Conservation (phyloP, 257 asterid species). For the Nicotiana attenuata region DNA sequence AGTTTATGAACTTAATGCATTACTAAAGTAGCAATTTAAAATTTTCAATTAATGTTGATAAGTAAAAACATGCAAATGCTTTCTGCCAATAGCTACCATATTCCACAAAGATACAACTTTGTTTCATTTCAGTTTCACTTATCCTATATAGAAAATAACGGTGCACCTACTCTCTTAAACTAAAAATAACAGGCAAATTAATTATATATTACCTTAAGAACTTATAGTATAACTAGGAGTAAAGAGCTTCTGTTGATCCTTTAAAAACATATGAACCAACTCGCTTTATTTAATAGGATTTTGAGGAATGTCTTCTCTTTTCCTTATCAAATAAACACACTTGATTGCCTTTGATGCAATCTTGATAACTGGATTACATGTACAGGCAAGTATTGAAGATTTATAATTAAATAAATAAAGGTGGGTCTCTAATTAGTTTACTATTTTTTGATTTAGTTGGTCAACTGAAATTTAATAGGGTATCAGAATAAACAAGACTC, state of each 20-base stretch:
- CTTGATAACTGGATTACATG: not conserved
- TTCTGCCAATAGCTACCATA: not conserved
- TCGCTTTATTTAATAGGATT: not conserved
- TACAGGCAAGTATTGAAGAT: not conserved
- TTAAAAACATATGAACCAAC: not conserved
- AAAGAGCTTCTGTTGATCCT: too few relatives aligned
- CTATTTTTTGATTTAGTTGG: too few relatives aligned
- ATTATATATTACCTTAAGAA: not conserved
- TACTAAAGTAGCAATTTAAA: too few relatives aligned
- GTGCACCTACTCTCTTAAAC: too few relatives aligned
- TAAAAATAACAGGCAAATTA: not conserved
- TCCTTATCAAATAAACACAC: not conserved
- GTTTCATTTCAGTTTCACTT: not conserved
- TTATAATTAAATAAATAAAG: too few relatives aligned
- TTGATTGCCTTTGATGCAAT: not conserved
- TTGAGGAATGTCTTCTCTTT: not conserved
- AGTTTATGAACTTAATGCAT: too few relatives aligned
- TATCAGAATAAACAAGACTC: too few relatives aligned
- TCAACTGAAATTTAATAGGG: too few relatives aligned
- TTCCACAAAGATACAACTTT: not conserved
- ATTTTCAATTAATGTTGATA: too few relatives aligned
- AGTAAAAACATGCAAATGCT: conserved; percentile 1
- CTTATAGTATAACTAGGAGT: not conserved
- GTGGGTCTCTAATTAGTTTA: too few relatives aligned
- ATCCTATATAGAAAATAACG: not conserved